Base-by-base conservation (phyloP, 1,284 basidiomycete genomes). In the Mycosarcoma mackinlayi region DNA sequence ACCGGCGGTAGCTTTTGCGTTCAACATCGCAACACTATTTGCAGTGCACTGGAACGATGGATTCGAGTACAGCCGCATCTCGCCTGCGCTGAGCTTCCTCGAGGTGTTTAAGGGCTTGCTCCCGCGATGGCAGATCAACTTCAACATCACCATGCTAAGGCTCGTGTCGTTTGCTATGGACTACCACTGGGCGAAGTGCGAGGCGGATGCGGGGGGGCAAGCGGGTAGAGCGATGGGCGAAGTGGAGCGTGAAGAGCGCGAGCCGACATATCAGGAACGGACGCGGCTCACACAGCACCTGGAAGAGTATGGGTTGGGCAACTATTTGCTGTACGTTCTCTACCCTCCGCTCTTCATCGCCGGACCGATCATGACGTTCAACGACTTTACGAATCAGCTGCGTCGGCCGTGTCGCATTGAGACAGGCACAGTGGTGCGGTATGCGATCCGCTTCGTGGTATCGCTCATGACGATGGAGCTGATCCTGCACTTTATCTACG, bases 121-220 rank as follows among this genome's bases (percentile, higher is more conserved):
- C 88, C 92, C 93, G 5, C 86, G 93, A 28, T 98, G 96, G 95
- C 89, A 97, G 77, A 87, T 98, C 79, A 89, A 87, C 75, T 98
- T 95, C 86, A 98, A 98, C 83, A 94, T 98, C 75, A 94, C 93
- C 2, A 96, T 96, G 92, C 87, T 98, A 30, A 88, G 96, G 14
- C 87, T 97, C 30, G 87, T 98, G 10, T 96, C 93, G 0, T 98
- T 93, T 85, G 90, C 89, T 56, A 88, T 97, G 87, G 95, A 98
- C 81, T 90, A 90, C 75, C 89, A 92, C 77, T 98, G 94, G 94
- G 77, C 81, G 1, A 46, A 44, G 41, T 18, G 27, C 18, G 66
- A 69, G 23, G 39, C 66, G 16, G 35, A 56, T 18, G 45, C 41
- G 3, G 88, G 90, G 9, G 87, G 84, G 66, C 85, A 83, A 27